Percentiles rank a stretch among this genome's conserved stretches.
Conservation (phyloP, 2,329 filamentous ascomycete species). For the Geosmithia flava region DNA sequence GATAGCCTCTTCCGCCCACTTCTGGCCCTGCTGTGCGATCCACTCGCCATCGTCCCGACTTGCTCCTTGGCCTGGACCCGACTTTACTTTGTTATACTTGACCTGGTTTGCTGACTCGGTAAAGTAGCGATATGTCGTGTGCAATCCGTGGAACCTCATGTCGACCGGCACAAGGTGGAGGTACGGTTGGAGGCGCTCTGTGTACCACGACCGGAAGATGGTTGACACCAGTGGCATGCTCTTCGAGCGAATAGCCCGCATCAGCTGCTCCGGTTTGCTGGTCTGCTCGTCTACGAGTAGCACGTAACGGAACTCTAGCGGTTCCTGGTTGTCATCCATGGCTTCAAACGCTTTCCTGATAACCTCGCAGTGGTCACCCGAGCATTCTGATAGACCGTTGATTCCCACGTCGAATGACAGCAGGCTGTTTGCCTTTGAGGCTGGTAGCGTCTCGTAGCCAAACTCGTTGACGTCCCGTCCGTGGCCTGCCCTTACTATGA, state of each 20-base stretch:
- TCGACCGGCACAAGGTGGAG: constrained; percentile 73
- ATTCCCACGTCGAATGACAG: constrained; percentile 47
- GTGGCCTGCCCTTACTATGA: constrained; percentile 41
- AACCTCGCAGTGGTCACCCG: constrained; percentile 23
- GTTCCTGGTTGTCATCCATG: constrained; percentile 25
- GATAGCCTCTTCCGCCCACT: constrained; percentile 52
- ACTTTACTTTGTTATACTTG: constrained; percentile 16
- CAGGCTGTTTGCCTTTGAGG: constrained; percentile 37
- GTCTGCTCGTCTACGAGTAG: constrained; percentile 61
- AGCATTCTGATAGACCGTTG: constrained; percentile 43
- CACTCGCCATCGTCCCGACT: constrained; percentile 42
- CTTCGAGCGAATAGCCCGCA: constrained; percentile 52
- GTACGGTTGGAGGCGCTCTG: constrained; percentile 63
- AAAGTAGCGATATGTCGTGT: constrained; percentile 66
- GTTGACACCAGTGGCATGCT: constrained; percentile 59
- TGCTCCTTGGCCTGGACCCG: constrained; percentile 10
- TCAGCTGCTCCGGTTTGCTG: constrained; percentile 46
- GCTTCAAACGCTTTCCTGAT: constrained; percentile 17
- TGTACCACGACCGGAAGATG: constrained; percentile 70
- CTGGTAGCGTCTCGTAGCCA: constrained; percentile 41
- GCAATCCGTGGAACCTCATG: constrained; percentile 58
- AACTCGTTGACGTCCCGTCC: constrained; percentile 26
- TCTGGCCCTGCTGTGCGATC: constrained; percentile 53
- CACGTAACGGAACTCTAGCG: constrained; percentile 57
- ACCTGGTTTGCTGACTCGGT: constrained; percentile 36